phyloP scores from a whole-genome alignment of 2,329 filamentous ascomycete species.

The Reticulascus tulasneorum region DNA sequence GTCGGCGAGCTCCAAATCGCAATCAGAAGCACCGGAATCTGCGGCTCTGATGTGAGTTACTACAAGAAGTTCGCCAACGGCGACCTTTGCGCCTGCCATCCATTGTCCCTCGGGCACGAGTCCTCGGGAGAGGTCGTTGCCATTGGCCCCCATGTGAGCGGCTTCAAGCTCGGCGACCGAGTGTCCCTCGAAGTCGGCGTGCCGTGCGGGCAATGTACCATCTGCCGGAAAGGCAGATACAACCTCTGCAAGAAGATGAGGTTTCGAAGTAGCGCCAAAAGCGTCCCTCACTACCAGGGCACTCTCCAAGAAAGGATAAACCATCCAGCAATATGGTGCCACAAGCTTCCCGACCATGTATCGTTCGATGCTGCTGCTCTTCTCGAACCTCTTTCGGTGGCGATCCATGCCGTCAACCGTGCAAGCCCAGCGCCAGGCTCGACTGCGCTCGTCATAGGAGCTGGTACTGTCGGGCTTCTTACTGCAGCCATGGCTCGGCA shows the following conservation, averaged over 20 bases:
- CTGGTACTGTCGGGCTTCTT: slow-evolving; percentile 59
- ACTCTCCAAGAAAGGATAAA: slow-evolving; percentile 61
- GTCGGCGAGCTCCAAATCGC: slow-evolving; percentile 59
- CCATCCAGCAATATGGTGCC: slow-evolving; percentile 58
- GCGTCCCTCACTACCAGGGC: slow-evolving; percentile 59
- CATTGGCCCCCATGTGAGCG: slow-evolving; percentile 73
- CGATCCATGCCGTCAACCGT: slow-evolving; percentile 57
- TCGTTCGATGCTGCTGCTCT: slow-evolving; percentile 58
- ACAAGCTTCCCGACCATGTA: slow-evolving; percentile 58
- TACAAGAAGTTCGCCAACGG: slow-evolving; percentile 71
- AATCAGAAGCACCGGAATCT: slow-evolving; percentile 63
- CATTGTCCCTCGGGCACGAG: slow-evolving; percentile 62
- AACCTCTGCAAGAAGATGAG: slow-evolving; percentile 60
- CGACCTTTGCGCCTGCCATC: slow-evolving; percentile 62
- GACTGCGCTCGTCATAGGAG: slow-evolving; percentile 60
- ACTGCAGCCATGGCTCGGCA: slow-evolving; percentile 60
- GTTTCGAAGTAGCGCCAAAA: slow-evolving; percentile 60
- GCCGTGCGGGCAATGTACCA: slow-evolving; percentile 47
- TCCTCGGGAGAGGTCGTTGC: slow-evolving; percentile 79
- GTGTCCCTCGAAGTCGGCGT: slow-evolving; percentile 57
- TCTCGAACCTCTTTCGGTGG: slow-evolving; percentile 59
- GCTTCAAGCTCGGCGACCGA: slow-evolving; percentile 68
- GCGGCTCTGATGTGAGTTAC: slow-evolving; percentile 67
- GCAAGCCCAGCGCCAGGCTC: slow-evolving; percentile 48
- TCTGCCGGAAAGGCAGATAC: slow-evolving; percentile 52